Conservation (phyloP, 2,329 filamentous ascomycete genomes). For the Harringtonia lauricola region DNA sequence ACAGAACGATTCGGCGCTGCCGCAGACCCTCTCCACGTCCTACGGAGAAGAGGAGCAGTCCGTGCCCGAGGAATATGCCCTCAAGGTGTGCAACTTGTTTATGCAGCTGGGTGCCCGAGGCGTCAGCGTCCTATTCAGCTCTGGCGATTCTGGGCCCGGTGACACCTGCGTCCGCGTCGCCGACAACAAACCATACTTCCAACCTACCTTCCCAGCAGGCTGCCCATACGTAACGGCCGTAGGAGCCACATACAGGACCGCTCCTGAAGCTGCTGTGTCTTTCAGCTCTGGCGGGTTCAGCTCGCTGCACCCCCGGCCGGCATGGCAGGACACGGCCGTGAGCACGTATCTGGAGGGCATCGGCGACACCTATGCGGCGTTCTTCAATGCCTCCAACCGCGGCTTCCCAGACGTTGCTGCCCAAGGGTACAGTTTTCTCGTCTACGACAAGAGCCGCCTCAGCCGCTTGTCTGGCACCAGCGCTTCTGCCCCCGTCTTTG, state of each 20-base stretch:
- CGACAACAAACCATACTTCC: slow-evolving; percentile 25
- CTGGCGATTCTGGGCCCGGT: slow-evolving; percentile 50
- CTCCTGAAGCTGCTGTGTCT: slow-evolving; percentile 15
- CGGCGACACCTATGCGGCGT: slow-evolving; percentile 28
- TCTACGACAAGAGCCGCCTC: slow-evolving; percentile 13
- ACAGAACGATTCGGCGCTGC: slow-evolving; percentile 38
- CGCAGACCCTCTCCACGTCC: slow-evolving; percentile 51
- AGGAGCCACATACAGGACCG: slow-evolving; percentile 38
- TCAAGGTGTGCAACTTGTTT: slow-evolving; percentile 51
- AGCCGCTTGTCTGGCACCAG: slow-evolving; percentile 18
- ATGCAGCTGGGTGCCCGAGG: slow-evolving; percentile 56
- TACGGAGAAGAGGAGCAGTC: slow-evolving; percentile 60
- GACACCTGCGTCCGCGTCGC: slow-evolving; percentile 47
- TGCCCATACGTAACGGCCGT: slow-evolving; percentile 37
- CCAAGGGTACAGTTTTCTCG: slow-evolving; percentile 30
- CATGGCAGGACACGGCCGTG: slow-evolving; percentile 28
- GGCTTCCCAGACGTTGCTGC: slow-evolving; percentile 41
- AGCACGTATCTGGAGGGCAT: slow-evolving; percentile 26
- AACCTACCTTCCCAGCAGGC: slow-evolving; percentile 25
- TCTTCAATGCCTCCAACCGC: slow-evolving; percentile 32
- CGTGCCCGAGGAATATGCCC: slow-evolving; percentile 47
- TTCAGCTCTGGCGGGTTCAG: slow-evolving; percentile 34
- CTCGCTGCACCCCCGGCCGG: slow-evolving; percentile 29
- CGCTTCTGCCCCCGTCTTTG: slow-evolving; percentile 28
- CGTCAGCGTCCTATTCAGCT: slow-evolving; percentile 52